Evolutionary conservation across 345 rosid species (phyloP), one percentile per base, ranked within the genome.

Genomic region (Pistacia vera): DNA sequence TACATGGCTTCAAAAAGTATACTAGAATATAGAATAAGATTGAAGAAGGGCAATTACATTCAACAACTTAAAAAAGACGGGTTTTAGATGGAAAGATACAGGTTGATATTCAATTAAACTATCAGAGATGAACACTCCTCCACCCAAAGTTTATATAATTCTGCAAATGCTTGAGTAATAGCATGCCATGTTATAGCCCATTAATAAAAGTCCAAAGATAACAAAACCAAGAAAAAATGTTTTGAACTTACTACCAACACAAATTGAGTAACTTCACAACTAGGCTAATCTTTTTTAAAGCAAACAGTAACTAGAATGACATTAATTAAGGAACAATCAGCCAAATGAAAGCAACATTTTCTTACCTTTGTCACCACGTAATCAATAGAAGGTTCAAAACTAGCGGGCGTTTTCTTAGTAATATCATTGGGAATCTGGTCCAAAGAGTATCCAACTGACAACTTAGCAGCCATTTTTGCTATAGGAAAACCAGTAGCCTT

Each of bases 341-440:
- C 30, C 25, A 2, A 22, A n/a, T 60, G 28, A 46, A 61, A 67
- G 63, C 77, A 46, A 11, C 3, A 70, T 63, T 2, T 22, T 61
- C 88, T 74, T 73, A 86, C 99, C 97, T 96, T 96, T 11, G 97
- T 91, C 66, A 93, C 98, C 74, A 96, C 98, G 85, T 96, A 96
- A 81, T 96, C 99, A 41, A 96, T 93, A 49, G 99, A 96, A 63
- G 99, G 99, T 86, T 96, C 97, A 63, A 96, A 96, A 85, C 99
- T 93, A 63, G 99, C 97, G 0, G 99, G 99, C 6, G 99, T 96
- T 88, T 96, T 96, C 90, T 86, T 96, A 0, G 97, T 96, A 75
- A 96, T 96, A 83, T 96, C 99, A 85, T 94, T 96, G 1, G 99
- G 98, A 89, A 93, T 96, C 84, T 92, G 98, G 80, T 93, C 99